Evolutionary conservation across 805 yeast species (phyloP).

Genomic region (Lipomyces sp.): DNA sequence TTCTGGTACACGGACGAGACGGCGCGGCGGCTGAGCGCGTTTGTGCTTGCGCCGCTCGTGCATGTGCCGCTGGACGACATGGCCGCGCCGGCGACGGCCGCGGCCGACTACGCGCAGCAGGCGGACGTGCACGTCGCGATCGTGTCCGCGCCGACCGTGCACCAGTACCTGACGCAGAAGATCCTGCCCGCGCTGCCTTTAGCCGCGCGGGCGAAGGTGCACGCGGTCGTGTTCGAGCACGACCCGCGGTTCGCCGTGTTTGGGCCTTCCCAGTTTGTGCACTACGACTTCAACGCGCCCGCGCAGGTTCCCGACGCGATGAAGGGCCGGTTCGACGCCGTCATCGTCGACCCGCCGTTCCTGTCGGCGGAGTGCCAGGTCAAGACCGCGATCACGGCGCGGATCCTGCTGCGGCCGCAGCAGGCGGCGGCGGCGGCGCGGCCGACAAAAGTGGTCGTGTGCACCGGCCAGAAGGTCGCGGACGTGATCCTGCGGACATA

Average conservation of each 20-base stretch:
- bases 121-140: constrained; percentile 50
- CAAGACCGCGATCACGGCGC: constrained; percentile 62
- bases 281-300: constrained; percentile 75
- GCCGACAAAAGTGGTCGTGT: constrained; percentile 58
- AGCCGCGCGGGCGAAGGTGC: constrained; percentile 8
- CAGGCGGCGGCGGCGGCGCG: constrained; percentile 16
- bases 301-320: constrained; percentile 54
- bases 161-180: constrained; percentile 35
- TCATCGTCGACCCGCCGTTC: constrained; percentile 86
- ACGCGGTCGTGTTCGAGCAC: constrained; percentile 55
- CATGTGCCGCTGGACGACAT: constrained; percentile 3
- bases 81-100: not conserved
- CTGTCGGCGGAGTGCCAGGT: constrained; percentile 77
- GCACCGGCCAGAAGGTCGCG: constrained; percentile 88
- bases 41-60: constrained; percentile 15
- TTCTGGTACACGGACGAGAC: constrained; percentile 81
- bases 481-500: constrained; percentile 58
- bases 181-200: constrained; percentile 14
- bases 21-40: constrained; percentile 48
- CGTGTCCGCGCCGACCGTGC: constrained; percentile 89
- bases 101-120: constrained; percentile 2
- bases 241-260: constrained; percentile 73
- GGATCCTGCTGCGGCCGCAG: constrained; percentile 51
- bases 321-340: constrained; percentile 61
- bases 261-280: constrained; percentile 61